Conservation (phyloP, 2,329 filamentous ascomycete genomes). For the Davidsoniella eucalypti region DNA sequence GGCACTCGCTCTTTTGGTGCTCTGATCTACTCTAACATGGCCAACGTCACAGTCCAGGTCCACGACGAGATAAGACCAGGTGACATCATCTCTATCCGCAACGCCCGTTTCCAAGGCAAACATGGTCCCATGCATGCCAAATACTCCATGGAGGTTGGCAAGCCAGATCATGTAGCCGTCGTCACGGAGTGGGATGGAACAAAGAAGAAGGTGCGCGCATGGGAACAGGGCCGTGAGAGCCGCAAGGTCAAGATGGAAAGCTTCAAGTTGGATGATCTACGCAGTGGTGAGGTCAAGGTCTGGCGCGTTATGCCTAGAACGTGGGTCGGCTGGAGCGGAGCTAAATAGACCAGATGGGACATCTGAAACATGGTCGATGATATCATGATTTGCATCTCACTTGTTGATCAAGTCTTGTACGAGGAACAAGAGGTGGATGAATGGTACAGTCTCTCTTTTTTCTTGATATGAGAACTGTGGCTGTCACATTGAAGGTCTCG, state of each 20-base stretch:
- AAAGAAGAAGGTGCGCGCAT: conserved; percentile 91
- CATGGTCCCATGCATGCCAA: conserved; percentile 91
- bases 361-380: no score
- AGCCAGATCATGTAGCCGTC: conserved; percentile 73
- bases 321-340: conserved; percentile 73
- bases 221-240: conserved; percentile 88
- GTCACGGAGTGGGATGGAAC: conserved; percentile 97
- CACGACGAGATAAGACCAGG: conserved; percentile 86
- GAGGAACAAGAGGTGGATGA: no score
- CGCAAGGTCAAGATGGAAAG: conserved; percentile 90
- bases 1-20: conserved; percentile 85
- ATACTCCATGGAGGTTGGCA: conserved; percentile 76
- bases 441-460: no score
- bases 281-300: conserved; percentile 88
- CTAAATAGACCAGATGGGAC: conserved; percentile 1
- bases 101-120: conserved; percentile 88
- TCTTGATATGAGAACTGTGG: no score
- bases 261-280: conserved; percentile 80
- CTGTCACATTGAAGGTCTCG: no score
- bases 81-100: conserved; percentile 84
- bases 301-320: conserved; percentile 87
- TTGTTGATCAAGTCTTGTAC: no score
- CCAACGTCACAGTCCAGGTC: conserved; percentile 79
- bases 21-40: conserved; percentile 84
- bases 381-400: no score